Percentiles rank a stretch among this genome's conserved stretches.
phyloP scores from a whole-genome alignment of 257 asterid genomes.

The Solanum sparsipilum region DNA sequence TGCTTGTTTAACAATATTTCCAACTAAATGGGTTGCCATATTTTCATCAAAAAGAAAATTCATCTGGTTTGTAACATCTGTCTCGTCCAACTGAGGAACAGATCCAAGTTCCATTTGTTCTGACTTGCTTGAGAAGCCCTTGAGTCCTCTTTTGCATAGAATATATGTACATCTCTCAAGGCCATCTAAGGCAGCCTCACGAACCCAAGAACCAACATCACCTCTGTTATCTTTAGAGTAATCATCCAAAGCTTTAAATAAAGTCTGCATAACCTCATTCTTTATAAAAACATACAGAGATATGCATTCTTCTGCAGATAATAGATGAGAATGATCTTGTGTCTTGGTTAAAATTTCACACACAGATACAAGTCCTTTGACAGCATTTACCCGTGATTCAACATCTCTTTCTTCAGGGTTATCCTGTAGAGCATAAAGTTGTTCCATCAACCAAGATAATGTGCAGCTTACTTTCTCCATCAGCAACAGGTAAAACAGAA shows the following conservation, averaged over 20 bases:
- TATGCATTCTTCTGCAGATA: conserved; percentile 39
- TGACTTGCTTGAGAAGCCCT: conserved; percentile 6
- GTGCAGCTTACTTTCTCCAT: background rate
- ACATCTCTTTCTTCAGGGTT: conserved; percentile 87
- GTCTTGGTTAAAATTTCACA: conserved; percentile 57
- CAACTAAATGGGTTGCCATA: conserved; percentile 57
- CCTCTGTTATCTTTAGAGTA: conserved; percentile 95
- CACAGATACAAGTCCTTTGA: conserved; percentile 69
- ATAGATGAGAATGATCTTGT: conserved; percentile 26
- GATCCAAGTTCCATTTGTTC: conserved; percentile 13
- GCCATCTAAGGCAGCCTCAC: conserved; percentile 93
- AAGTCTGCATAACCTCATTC: conserved; percentile 67
- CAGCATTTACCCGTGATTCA: conserved; percentile 89
- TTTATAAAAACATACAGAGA: conserved; percentile 45
- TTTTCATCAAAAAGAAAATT: conserved; percentile 38
- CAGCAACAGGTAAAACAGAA: conserved; percentile 2
- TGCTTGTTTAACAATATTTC: conserved; percentile 74
- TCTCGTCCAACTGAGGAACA: conserved; percentile 13
- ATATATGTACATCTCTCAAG: conserved; percentile 84
- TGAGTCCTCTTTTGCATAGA: conserved; percentile 53
- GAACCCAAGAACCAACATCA: conserved; percentile 98
- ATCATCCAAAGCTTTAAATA: conserved; percentile 83
- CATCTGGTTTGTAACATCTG: conserved; percentile 14
- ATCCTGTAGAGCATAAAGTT: conserved; percentile 39
- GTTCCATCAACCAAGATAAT: background rate